These are phyloP conservation scores for Fistulinella cinereoalba DNA, from an alignment of 1,284 basidiomycete species.

Conservation along the genomic window DNA sequence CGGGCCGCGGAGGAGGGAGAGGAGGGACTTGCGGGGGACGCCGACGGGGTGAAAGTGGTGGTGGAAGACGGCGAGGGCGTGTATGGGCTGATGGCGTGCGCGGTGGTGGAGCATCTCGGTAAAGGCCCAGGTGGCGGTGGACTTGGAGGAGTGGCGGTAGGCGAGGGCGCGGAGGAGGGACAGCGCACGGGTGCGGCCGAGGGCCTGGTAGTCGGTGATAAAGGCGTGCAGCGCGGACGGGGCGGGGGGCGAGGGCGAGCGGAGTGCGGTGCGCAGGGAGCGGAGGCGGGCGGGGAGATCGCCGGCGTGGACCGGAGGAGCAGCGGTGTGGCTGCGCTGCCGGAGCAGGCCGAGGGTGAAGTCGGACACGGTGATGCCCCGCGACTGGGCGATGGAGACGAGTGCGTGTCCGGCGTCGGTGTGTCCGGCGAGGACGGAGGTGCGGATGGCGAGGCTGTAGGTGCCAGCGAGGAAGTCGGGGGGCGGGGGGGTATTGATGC, in stretches of 20 bases:
- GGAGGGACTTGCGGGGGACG: constrained; percentile 30
- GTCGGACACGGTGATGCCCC: constrained; percentile 15
- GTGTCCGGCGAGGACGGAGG: constrained; percentile 20
- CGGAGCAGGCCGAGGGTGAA: constrained; percentile 34
- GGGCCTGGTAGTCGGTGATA: constrained; percentile 21
- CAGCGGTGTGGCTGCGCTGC: too few species aligned
- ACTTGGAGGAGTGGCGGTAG: constrained; percentile 23
- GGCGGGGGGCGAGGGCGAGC: constrained; percentile 23
- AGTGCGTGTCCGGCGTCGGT: constrained; percentile 18
- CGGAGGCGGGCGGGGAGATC: constrained; percentile 23
- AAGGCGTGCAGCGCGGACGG: constrained; percentile 20
- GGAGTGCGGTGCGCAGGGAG: constrained; percentile 22
- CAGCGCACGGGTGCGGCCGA: constrained; percentile 23
- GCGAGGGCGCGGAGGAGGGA: constrained; percentile 25
- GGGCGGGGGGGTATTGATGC: background rate
- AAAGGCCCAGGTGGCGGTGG: constrained; percentile 34
- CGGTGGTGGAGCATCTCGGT: constrained; percentile 39
- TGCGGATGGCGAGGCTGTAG: constrained; percentile 26
- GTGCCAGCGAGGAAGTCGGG: constrained; percentile 7
- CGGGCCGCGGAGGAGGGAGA: constrained; percentile 14
- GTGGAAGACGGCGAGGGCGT: constrained; percentile 28
- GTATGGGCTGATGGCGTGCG: constrained; percentile 16
- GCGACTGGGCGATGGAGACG: constrained; percentile 17
- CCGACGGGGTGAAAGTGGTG: constrained; percentile 36
- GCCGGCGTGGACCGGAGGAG: background rate